Conservation (phyloP, 345 rosid species). For the Rhizophora mangle region DNA sequence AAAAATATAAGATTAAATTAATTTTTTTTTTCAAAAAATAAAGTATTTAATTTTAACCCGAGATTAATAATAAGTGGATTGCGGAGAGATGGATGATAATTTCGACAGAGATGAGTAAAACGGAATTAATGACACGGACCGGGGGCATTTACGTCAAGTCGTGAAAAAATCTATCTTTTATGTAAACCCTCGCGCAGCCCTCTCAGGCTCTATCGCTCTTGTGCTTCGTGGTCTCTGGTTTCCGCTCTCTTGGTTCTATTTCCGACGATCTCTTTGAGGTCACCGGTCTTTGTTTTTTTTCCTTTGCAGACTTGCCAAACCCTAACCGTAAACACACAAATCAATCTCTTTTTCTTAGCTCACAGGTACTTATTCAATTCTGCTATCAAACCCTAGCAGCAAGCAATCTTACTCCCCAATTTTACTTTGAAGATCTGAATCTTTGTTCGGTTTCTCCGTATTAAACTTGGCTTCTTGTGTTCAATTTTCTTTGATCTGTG, state of each 20-base stretch:
- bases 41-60: no score
- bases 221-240: not conserved
- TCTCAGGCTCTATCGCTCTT: not conserved
- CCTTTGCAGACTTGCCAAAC: constrained; percentile 43
- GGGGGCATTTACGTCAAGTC: constrained; percentile 7
- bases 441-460: constrained; percentile 5
- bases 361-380: constrained; percentile 30
- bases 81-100: no score
- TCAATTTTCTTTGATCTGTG: not conserved
- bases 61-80: no score
- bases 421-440: not conserved
- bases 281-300: constrained; percentile 32
- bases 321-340: constrained; percentile 35
- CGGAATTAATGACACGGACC: not conserved
- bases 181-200: not conserved
- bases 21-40: no score
- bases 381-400: not conserved
- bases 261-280: constrained; percentile 12
- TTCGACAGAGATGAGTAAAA: no score
- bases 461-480: not conserved
- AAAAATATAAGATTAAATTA: no score
- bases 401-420: not conserved
- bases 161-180: not conserved
- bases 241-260: constrained; percentile 8
- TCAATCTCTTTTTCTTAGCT: not conserved